Evolutionary conservation across 139 green algal genomes (phyloP), one percentile per base, ranked within the genome.

Genomic region (Chlorella vulgaris): DNA sequence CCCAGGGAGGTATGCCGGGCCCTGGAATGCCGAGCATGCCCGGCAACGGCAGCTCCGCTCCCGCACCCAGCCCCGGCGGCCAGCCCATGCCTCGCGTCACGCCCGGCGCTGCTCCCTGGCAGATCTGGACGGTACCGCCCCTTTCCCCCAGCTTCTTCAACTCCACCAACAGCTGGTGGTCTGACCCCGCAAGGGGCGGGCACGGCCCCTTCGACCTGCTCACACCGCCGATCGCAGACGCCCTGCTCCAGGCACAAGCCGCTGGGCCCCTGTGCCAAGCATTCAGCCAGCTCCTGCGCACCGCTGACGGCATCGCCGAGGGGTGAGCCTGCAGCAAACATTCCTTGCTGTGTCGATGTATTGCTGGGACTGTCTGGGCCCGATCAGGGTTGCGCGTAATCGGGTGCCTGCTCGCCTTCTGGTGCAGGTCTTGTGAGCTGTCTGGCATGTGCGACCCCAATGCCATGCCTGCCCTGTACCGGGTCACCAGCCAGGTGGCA

Each of bases 151-250:
- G 53, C 42, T 76, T 43, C 29, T 76, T 76, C 40, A 76, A 76
- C 29, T 0, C 10, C 40, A 62, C 42, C 19, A 29, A 61, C 15
- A 7, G 28, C 29, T 76, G 69, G 69, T 76, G 69, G 69, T 31
- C 4, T 13, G n/a, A 42, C 42, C 43, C 42, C 4, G 69, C 55
- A 26, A 24, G 1, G 13, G 21, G 66, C 36, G 69, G 69, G 7
- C 69, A 76, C 21, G 69, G 69, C 42, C 42, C 33, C 42, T 76
- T 76, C n/a, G 69, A 76, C n/a, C 5, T 76, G 42, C 43, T 76
- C 29, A 76, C 69, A 0, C 69, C 69, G 0, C 69, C 69, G 0
- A 29, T 63, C 0, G 69, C 69, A 4, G 69, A 61, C 7, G 69
- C 42, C 5, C 69, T 76, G 69, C 42, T 63, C 8, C 42, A 51